Evolutionary conservation across 768 basidiomycete genomes (phyloP), one percentile per base, ranked within the genome.

Genomic region (Lentinula raphanica): DNA sequence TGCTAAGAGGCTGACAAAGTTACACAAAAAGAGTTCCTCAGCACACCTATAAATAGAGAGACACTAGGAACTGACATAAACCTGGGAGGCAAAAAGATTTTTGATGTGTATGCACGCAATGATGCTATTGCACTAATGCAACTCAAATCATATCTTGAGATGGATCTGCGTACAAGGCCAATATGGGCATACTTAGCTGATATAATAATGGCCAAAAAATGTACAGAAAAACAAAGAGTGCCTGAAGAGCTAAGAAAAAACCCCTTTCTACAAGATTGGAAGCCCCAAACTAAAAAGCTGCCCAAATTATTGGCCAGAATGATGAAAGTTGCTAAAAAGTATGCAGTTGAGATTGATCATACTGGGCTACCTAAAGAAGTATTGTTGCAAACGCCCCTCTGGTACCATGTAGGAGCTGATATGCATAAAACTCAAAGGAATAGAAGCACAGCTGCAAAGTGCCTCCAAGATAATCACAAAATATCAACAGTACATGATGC

Each of bases 11-110:
- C 50, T 63, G n/a, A n/a, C 0, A 55, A n/a, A 1, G 59, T 60
- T n/a, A 49, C 55, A 3, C 51, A 55, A 1, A 29, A 39, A 1
- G 6, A 39, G 11, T 68, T 70, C 42, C 36, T 66, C 15, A 21
- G 35, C 19, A 38, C 19, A 32, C 0, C 44, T 21, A 29, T 61
- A 4, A 48, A 29, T 17, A 8, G 25, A 0, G 57, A 58, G 28
- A 55, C 45, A 23, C 21, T 61, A 0, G 44, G 45, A 39, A 40
- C 58, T 17, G 45, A 56, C 1, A 15, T 13, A 7, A 19, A n/a
- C 2, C 15, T 19, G 3, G 63, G 63, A 1, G 63, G 63, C 13
- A 61, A 59, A 28, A 58, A 59, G 21, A 50, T 64, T 1, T 49
- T 61, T 5, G 56, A 61, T 27, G 36, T 64, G 0, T 29, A 54